phyloP scores from a whole-genome alignment of 305 asterid genomes.

The Rubia occidens region DNA sequence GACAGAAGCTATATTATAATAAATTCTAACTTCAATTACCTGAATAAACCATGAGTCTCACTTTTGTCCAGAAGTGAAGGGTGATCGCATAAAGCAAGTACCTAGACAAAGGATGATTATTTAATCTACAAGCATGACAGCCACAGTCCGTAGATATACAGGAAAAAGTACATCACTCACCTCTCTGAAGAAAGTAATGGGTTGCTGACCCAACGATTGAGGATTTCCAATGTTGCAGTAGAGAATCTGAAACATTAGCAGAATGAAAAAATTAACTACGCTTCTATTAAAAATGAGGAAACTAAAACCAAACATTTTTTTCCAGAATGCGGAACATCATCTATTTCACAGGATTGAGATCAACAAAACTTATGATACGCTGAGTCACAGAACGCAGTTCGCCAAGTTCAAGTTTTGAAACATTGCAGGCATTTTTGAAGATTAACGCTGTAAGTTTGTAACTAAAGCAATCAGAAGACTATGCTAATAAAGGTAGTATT shows the following conservation, averaged over 20 bases:
- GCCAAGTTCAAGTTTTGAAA: not conserved
- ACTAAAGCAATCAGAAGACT: not conserved
- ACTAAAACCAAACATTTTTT: not conserved
- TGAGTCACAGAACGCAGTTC: not conserved
- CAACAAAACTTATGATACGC: not conserved
- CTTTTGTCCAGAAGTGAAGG: constrained; percentile 82
- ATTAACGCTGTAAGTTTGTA: not conserved
- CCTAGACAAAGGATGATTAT: constrained; percentile 33
- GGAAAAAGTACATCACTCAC: constrained; percentile 23
- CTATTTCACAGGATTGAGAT: not conserved
- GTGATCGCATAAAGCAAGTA: constrained; percentile 89
- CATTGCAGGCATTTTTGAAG: not conserved
- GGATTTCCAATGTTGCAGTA: constrained; percentile 95
- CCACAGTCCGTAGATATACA: constrained; percentile 4
- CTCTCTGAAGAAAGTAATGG: constrained; percentile 95
- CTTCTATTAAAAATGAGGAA: not conserved
- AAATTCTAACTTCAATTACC: constrained; percentile 32
- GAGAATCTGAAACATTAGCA: constrained; percentile 28
- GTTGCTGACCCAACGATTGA: constrained; percentile 89
- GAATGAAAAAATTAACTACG: not conserved
- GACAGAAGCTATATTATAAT: not conserved
- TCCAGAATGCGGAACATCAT: not conserved
- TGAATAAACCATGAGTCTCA: constrained; percentile 79
- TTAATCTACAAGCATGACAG: constrained; percentile 13
- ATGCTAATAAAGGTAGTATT: not conserved